Percentiles rank a stretch among this genome's conserved stretches.
Conservation (phyloP, 164 flowering plant species). For the Hamamelis virginiana region DNA sequence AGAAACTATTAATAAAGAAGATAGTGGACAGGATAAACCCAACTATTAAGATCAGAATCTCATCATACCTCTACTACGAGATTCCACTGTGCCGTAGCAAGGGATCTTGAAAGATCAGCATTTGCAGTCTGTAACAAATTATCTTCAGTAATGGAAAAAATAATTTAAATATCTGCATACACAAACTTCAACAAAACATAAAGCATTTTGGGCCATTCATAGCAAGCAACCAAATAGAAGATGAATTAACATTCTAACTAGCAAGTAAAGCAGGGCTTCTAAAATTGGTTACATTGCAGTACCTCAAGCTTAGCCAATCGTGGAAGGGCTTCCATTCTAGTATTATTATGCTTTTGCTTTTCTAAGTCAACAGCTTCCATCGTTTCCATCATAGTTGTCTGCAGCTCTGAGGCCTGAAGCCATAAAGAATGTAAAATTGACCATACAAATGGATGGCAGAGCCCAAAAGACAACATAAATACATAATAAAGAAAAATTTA, state of each 20-base stretch:
- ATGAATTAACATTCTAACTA: too few species aligned
- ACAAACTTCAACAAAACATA: constrained; percentile 14
- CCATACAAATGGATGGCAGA: not conserved
- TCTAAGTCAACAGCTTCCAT: constrained; percentile 94
- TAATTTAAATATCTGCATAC: constrained; percentile 1
- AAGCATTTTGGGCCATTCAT: not conserved
- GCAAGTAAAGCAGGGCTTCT: constrained; percentile 3
- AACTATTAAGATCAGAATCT: not conserved
- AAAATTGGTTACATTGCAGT: constrained; percentile 9
- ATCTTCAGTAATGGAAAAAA: constrained; percentile 25
- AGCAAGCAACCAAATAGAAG: constrained; percentile 3
- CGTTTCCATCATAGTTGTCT: constrained; percentile 78
- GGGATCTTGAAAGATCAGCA: constrained; percentile 84
- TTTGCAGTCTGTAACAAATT: constrained; percentile 70
- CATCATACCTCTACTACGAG: constrained; percentile 79
- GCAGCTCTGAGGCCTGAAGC: constrained; percentile 83
- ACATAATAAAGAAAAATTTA: not conserved
- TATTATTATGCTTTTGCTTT: constrained; percentile 88
- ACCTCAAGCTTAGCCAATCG: constrained; percentile 88
- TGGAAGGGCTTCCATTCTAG: constrained; percentile 87
- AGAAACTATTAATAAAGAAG: not conserved
- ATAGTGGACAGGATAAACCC: not conserved
- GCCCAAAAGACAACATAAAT: not conserved
- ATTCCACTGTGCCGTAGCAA: constrained; percentile 77
- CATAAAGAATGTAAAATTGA: constrained; percentile 4